phyloP scores from a whole-genome alignment of 805 yeast species.

The Starmerella etchellsii region DNA sequence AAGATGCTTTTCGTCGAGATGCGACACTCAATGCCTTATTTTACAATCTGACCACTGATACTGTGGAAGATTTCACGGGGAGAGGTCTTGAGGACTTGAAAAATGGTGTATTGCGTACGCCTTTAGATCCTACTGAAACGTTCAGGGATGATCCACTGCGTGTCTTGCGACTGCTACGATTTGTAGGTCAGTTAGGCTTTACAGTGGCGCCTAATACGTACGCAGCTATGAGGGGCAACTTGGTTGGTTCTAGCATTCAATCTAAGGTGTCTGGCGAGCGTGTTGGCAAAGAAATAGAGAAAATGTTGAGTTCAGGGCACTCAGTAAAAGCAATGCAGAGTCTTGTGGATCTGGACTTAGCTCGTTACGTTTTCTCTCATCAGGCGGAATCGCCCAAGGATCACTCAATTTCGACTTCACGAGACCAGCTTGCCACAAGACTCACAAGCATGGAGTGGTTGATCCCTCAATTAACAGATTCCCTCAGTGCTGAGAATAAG shows the following conservation, averaged over 20 bases:
- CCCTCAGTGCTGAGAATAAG: conserved; percentile 1
- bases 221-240: conserved; percentile 48
- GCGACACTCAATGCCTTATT: conserved; percentile 90
- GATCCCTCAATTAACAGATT: too few species aligned
- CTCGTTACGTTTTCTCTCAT: conserved; percentile 41
- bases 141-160: conserved; percentile 90
- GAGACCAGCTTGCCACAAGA: not conserved
- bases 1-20: conserved; percentile 88
- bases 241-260: conserved; percentile 45
- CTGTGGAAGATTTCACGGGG: conserved; percentile 76
- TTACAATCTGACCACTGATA: conserved; percentile 55
- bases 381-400: not conserved
- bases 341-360: conserved; percentile 43
- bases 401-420: not conserved
- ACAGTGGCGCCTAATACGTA: conserved; percentile 43
- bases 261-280: conserved; percentile 81
- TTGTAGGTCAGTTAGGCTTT: conserved; percentile 69
- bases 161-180: conserved; percentile 71
- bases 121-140: conserved; percentile 71
- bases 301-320: conserved; percentile 52
- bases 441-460: conserved; percentile 3
- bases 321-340: conserved; percentile 52
- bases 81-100: conserved; percentile 61
- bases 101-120: conserved; percentile 68
- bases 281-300: conserved; percentile 72